phyloP scores from a whole-genome alignment of 768 basidiomycete species.

The Cyathus striatus region DNA sequence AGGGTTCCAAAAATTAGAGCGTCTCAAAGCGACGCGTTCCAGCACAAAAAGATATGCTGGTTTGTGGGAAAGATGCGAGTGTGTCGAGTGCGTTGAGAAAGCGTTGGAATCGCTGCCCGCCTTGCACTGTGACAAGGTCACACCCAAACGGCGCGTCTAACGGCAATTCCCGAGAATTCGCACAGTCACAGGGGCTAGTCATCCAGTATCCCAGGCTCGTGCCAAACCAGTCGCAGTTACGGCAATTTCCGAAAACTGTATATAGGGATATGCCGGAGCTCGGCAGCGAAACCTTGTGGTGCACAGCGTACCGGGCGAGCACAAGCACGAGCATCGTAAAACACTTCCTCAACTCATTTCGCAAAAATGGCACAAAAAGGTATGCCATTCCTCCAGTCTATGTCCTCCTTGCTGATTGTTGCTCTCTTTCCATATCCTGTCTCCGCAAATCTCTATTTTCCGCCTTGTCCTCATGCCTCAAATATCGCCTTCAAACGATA shows the following conservation, averaged over 20 bases:
- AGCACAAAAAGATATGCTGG: no score
- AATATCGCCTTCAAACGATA: constrained; percentile 15
- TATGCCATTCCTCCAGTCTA: neutral
- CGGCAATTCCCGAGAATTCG: no score
- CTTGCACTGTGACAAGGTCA: no score
- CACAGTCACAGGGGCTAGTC: no score
- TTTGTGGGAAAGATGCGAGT: no score
- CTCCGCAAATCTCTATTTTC: constrained; percentile 1
- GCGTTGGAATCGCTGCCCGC: no score
- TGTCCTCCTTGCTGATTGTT: constrained; percentile 6
- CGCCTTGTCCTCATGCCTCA: neutral
- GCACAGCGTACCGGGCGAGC: constrained; percentile 8
- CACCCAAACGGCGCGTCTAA: no score
- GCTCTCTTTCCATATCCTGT: constrained; percentile 1
- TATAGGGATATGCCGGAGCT: constrained; percentile 12
- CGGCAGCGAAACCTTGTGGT: constrained; percentile 21
- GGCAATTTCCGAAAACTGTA: constrained; percentile 23
- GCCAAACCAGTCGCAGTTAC: no score
- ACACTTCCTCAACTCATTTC: constrained; percentile 21
- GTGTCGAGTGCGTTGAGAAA: no score
- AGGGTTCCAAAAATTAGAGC: no score
- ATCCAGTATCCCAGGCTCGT: no score
- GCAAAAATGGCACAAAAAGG: constrained; percentile 26
- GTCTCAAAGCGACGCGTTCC: no score
- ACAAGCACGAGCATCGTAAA: constrained; percentile 12